Percentiles rank a stretch among this genome's conserved stretches.
Conservation (phyloP, 352 stramenopile genomes). For the Peronosclerospora sorghi region DNA sequence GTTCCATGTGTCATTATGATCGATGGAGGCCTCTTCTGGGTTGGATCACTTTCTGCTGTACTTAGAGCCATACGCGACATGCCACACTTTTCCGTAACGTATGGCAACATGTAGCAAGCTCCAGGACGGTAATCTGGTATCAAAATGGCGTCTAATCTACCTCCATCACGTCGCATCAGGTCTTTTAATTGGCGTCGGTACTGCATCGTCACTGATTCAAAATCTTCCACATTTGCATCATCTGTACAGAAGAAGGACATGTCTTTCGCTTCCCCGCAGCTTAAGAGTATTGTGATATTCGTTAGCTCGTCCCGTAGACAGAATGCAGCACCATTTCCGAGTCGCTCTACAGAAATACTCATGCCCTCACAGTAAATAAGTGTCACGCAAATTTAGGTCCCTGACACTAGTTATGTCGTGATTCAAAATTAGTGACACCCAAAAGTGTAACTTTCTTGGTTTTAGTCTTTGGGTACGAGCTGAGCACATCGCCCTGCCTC, state of each 20-base stretch:
- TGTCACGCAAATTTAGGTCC: too few relatives aligned
- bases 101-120: conserved; percentile 64
- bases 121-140: conserved; percentile 61
- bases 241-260: conserved; percentile 20
- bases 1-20: conserved; percentile 74
- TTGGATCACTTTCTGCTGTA: conserved; percentile 2
- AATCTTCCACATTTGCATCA: conserved; percentile 29
- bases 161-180: conserved; percentile 30
- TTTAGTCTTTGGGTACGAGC: too few relatives aligned
- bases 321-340: conserved; percentile 57
- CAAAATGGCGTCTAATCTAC: conserved; percentile 40
- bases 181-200: conserved; percentile 55
- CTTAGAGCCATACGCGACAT: conserved; percentile 9
- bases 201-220: conserved; percentile 17
- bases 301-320: conserved; percentile 51
- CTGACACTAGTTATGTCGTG: too few relatives aligned
- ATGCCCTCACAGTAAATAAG: too few relatives aligned
- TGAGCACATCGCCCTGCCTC: too few relatives aligned
- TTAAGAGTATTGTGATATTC: conserved; percentile 36
- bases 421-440: too few relatives aligned
- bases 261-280: conserved; percentile 40
- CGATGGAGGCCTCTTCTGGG: conserved; percentile 23
- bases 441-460: too few relatives aligned
- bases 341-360: conserved; percentile 52
- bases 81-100: conserved; percentile 48